phyloP scores from a whole-genome alignment of 2,329 filamentous ascomycete species.

The Ascochyta viciae-villosae region DNA sequence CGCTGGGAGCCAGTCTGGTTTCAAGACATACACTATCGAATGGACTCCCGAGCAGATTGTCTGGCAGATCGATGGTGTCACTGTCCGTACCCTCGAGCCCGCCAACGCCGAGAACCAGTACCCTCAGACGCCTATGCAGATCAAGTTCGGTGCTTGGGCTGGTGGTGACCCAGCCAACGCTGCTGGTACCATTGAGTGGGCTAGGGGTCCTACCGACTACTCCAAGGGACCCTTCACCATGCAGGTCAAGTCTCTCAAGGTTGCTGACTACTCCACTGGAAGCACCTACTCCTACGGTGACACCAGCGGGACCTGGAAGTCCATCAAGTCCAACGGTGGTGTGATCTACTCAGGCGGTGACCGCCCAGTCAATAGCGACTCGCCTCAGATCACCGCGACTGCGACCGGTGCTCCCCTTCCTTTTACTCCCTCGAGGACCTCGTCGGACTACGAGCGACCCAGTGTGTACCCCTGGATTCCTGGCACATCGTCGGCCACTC shows the following conservation, averaged over 20 bases:
- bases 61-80: slow-evolving; percentile 82
- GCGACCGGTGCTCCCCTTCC: slow-evolving; percentile 71
- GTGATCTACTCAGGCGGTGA: slow-evolving; percentile 69
- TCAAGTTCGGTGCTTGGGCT: slow-evolving; percentile 92
- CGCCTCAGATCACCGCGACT: slow-evolving; percentile 69
- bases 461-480: slow-evolving; percentile 68
- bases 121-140: slow-evolving; percentile 93
- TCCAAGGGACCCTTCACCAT: slow-evolving; percentile 83
- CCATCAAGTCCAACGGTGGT: slow-evolving; percentile 83
- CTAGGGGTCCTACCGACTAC: slow-evolving; percentile 85
- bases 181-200: slow-evolving; percentile 87
- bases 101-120: slow-evolving; percentile 78
- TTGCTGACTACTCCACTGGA: slow-evolving; percentile 94
- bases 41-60: slow-evolving; percentile 87
- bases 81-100: slow-evolving; percentile 77
- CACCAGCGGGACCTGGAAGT: slow-evolving; percentile 77
- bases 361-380: slow-evolving; percentile 60
- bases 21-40: slow-evolving; percentile 87
- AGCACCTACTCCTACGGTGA: slow-evolving; percentile 83
- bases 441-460: slow-evolving; percentile 54
- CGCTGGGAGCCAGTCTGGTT: slow-evolving; percentile 72
- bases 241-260: slow-evolving; percentile 75
- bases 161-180: slow-evolving; percentile 85
- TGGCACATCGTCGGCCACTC: slow-evolving; percentile 59
- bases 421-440: slow-evolving; percentile 67